Conservation (phyloP, 2,329 filamentous ascomycete genomes). For the Cercospora brassicicola region DNA sequence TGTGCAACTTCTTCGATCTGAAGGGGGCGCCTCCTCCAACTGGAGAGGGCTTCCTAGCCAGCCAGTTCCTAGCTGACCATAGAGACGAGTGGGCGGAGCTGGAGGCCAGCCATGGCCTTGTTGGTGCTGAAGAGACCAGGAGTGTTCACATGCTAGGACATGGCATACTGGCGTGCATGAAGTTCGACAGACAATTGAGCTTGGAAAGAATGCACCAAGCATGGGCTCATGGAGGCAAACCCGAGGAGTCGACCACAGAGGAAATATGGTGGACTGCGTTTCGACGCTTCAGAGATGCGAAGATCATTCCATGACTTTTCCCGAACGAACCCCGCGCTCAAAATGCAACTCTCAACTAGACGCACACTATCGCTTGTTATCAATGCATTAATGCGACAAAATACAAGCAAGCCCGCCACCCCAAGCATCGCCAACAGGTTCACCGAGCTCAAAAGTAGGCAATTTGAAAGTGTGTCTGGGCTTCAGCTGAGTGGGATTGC, state of each 20-base stretch:
- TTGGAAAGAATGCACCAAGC: constrained; percentile 46
- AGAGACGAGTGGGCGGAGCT: constrained; percentile 37
- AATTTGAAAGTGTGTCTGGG: neutral
- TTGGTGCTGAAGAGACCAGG: constrained; percentile 42
- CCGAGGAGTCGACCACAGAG: constrained; percentile 27
- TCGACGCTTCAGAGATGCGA: constrained; percentile 48
- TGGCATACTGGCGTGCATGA: constrained; percentile 47
- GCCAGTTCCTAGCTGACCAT: constrained; percentile 41
- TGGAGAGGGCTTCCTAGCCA: constrained; percentile 15
- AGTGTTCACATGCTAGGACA: constrained; percentile 45
- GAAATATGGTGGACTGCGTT: constrained; percentile 48
- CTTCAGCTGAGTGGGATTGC: constrained; percentile 13
- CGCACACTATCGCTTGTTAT: neutral
- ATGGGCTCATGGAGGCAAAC: constrained; percentile 29
- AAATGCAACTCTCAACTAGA: neutral
- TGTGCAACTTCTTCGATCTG: constrained; percentile 34
- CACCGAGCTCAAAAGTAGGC: neutral
- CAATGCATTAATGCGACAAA: neutral
- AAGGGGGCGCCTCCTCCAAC: constrained; percentile 26
- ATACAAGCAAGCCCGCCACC: neutral
- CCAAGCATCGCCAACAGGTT: neutral
- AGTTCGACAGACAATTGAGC: constrained; percentile 50
- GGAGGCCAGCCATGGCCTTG: constrained; percentile 42
- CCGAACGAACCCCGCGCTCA: neutral
- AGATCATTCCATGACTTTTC: constrained; percentile 41